These are phyloP conservation scores for Pelargonium australe DNA, from an alignment of 441 rosid genomes.

Conservation along the genomic window DNA sequence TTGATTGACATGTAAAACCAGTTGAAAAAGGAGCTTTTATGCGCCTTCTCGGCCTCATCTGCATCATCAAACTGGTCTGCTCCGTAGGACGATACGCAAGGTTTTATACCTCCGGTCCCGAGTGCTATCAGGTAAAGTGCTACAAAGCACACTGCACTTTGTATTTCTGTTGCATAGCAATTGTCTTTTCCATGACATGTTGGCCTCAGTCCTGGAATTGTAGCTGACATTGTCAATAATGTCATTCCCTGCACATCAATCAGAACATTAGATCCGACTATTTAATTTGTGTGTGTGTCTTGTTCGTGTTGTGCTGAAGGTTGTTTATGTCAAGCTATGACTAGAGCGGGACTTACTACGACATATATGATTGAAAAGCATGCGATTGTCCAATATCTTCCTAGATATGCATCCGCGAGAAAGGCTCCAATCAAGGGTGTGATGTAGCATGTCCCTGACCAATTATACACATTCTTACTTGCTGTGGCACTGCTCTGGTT, in stretches of 20 bases:
- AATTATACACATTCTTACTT: constrained; percentile 70
- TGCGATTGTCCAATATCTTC: constrained; percentile 85
- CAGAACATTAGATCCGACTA: background rate
- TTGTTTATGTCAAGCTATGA: too few species aligned
- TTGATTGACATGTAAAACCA: constrained; percentile 93
- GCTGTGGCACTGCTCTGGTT: constrained; percentile 68
- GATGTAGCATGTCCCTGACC: constrained; percentile 89
- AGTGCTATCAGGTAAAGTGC: constrained; percentile 87
- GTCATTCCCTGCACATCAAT: constrained; percentile 63
- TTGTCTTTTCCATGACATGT: constrained; percentile 35
- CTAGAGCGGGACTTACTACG: constrained; percentile 40
- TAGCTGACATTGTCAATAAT: constrained; percentile 66
- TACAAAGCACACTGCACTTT: constrained; percentile 46
- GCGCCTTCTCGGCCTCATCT: constrained; percentile 56
- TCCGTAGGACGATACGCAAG: constrained; percentile 92
- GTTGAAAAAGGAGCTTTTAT: constrained; percentile 86
- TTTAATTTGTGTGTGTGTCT: too few species aligned
- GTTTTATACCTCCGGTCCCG: constrained; percentile 92
- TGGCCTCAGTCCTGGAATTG: constrained; percentile 66
- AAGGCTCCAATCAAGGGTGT: constrained; percentile 88
- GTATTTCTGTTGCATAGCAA: constrained; percentile 52
- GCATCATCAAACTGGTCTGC: constrained; percentile 92
- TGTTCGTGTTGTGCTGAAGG: too few species aligned
- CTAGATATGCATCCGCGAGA: constrained; percentile 87
- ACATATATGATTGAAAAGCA: constrained; percentile 61